Evolutionary conservation across 345 rosid species (phyloP), one percentile per base, ranked within the genome.

Genomic region (Populus ilicifolia): DNA sequence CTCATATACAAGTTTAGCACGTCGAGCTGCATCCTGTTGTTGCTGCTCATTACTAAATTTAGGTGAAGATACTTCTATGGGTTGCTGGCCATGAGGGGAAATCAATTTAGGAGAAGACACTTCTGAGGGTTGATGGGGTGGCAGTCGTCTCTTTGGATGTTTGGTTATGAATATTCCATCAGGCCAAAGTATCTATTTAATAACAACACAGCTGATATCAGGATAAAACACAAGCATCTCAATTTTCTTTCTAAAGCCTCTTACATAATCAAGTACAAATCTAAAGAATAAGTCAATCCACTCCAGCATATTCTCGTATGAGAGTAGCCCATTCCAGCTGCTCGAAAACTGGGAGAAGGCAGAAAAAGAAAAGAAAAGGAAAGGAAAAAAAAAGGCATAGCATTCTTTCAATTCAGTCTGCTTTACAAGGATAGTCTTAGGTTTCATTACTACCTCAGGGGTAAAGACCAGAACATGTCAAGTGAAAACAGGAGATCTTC

Each of bases 131-230:
- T 80, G 80, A 52, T 73, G 78, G 29, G 86, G 46, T 62, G 86
- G 86, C 6, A 66, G 92, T 67, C 83, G 86, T 75, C 96, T 86
- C 81, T 87, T 96, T 68, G 97, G 98, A 87, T 90, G 98, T 78
- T 96, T 96, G 52, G 99, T 91, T 77, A 96, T 83, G 82, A 96
- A 96, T 76, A 96, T 88, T 46, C 99, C 98, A 89, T 96, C 98
- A 59, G 99, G 99, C 99, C 99, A 96, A 71, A 96, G 92, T 79
- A 96, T 90, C 99, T 96, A 80, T 35, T 44, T n/a, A 30, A 74
- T 18, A 79, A 75, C 75, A 75, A 5, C 21, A 33, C 36, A 75
- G 41, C 23, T 30, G 16, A 9, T 33, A 67, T 79, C 69, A 85
- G 68, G 63, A 54, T 44, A 67, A 46, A 14, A 23, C 43, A 36